Percentiles rank a stretch among this genome's conserved stretches.
Evolutionary conservation across 106 monocot genomes (phyloP).

Genomic region (Platanthera guangdongensis): DNA sequence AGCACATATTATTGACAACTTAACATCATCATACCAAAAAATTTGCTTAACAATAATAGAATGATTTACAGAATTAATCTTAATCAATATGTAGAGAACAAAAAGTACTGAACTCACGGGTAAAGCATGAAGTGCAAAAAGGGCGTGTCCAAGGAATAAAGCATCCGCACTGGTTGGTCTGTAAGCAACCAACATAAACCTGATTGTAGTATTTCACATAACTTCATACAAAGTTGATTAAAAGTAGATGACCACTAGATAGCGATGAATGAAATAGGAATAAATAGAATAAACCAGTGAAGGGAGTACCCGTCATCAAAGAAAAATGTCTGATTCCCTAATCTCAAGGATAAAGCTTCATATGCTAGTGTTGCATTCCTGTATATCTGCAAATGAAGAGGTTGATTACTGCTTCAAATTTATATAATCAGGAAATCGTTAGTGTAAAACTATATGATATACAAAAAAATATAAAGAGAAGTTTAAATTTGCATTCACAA

Average conservation of each 20-base stretch:
- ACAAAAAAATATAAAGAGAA: neutral
- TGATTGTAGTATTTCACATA: neutral
- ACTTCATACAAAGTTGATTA: neutral
- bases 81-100: neutral
- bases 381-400: slow-evolving; percentile 56
- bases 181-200: slow-evolving; percentile 13
- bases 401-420: slow-evolving; percentile 4
- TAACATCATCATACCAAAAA: neutral
- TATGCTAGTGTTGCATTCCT: slow-evolving; percentile 54
- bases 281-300: neutral
- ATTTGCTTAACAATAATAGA: slow-evolving; percentile 1
- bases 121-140: slow-evolving; percentile 77
- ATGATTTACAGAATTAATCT: neutral
- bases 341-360: slow-evolving; percentile 60
- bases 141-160: slow-evolving; percentile 85
- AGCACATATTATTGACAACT: neutral
- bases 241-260: neutral
- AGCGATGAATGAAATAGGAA: neutral
- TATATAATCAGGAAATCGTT: neutral
- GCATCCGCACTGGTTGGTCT: slow-evolving; percentile 97
- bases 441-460: neutral
- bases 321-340: slow-evolving; percentile 71
- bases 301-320: slow-evolving; percentile 65
- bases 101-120: slow-evolving; percentile 43
- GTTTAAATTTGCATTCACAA: neutral